A percentile compares a stretch with the other conserved stretches of the same genome.
These are phyloP conservation scores for Catenaria anguillulae DNA, from an alignment of 371 early-diverging fungal genomes.

Conservation along the genomic window DNA sequence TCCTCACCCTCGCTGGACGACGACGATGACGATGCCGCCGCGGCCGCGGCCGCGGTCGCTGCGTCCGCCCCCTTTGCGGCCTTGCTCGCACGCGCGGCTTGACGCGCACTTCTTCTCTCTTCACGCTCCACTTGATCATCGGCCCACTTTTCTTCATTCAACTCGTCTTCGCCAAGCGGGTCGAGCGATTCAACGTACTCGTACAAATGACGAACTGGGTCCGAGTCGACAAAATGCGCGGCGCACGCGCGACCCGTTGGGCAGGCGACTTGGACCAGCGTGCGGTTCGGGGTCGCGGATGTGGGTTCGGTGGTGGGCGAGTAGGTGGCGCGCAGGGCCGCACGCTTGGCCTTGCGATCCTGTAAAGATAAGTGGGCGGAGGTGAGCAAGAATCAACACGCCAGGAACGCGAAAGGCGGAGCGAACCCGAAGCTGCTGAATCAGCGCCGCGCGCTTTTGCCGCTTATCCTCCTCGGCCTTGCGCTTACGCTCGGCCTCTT, in stretches of 20 bases:
- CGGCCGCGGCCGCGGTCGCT: no score
- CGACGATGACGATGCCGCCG: neutral
- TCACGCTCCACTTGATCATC: neutral
- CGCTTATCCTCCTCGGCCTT: neutral
- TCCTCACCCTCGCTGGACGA: neutral
- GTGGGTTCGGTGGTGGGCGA: neutral
- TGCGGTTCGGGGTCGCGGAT: neutral
- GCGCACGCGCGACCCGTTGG: neutral
- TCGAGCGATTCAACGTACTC: slow-evolving; percentile 3
- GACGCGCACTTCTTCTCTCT: no score
- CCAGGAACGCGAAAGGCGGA: no score
- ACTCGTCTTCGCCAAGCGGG: neutral
- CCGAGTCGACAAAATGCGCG: neutral
- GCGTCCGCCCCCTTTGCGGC: no score
- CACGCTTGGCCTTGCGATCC: neutral
- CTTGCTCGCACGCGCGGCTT: no score
- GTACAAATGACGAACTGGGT: neutral
- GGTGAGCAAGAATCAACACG: no score
- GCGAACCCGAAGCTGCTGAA: no score
- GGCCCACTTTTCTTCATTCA: neutral
- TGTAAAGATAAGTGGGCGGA: no score
- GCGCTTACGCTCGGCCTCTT: neutral
- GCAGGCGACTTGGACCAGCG: neutral
- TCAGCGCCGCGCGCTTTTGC: neutral
- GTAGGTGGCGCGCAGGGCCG: neutral